Base-by-base conservation (phyloP, 2,329 filamentous ascomycete genomes). In the Pseudohalonectria lignicola region DNA sequence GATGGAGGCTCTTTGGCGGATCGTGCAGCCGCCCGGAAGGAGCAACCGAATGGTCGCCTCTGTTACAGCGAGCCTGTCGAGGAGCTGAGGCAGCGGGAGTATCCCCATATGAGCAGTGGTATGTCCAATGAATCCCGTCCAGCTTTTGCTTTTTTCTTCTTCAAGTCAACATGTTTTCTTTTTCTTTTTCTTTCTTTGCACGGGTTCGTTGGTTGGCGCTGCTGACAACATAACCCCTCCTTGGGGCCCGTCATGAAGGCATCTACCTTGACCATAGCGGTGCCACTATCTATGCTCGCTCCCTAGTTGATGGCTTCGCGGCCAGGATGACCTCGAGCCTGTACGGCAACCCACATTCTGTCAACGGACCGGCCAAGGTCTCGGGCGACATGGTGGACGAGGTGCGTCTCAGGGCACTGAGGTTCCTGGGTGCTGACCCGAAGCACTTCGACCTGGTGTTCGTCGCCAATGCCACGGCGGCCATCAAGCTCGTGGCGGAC, bases 311-410 rank as follows among this genome's bases (percentile, higher is more conserved):
- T 33, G 59, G 61, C 18, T 79, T 80, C 53, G 65, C 70, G 5
- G 52, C 58, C 3, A 69, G 75, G 46, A 66, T 82, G 54, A 59
- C 67, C 30, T 50, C 59, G 25, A 71, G 67, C 43, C 61, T 82
- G n/a, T 78, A 79, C 47, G 77, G 77, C 10, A 83, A 83, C 47
- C 79, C 79, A 2, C 79, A 83, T 51, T 82, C 79, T 1, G 66
- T 73, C 45, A 77, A 75, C 28, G 61, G 66, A 13, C 74, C 76
- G 0, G 76, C 75, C 12, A 69, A 67, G 39, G 56, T 72, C 16
- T 69, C 73, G 2, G 74, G 74, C 4, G 63, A 71, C 20, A 61
- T 69, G 41, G 69, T 82, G 25, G 72, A 80, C 44, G 60, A 65
- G 18, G 61, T 76, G 7, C 64, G 76, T 12, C 58, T 64, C 40